A percentile compares a stretch with the other conserved stretches of the same genome.
These are phyloP conservation scores for Lentinula detonsa DNA, from an alignment of 768 basidiomycete genomes.

Conservation along the genomic window DNA sequence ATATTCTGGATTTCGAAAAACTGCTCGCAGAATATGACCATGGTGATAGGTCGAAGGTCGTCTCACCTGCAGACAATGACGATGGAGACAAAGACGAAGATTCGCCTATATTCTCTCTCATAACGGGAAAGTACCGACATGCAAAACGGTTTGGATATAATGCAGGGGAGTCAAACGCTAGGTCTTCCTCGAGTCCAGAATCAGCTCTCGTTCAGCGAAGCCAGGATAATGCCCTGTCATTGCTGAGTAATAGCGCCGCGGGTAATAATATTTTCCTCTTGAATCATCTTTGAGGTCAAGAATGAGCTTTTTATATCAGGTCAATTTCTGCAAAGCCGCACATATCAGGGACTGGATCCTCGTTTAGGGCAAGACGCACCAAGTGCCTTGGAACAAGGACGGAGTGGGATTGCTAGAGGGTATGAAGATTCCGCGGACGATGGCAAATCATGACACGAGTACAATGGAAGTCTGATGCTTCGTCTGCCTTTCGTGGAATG, in stretches of 20 bases:
- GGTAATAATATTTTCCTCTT: slow-evolving; percentile 34
- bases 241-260: slow-evolving; percentile 61
- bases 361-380: slow-evolving; percentile 76
- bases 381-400: slow-evolving; percentile 78
- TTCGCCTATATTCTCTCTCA: slow-evolving; percentile 76
- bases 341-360: slow-evolving; percentile 77
- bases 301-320: slow-evolving; percentile 28
- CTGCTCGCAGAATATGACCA: slow-evolving; percentile 28
- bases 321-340: slow-evolving; percentile 66
- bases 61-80: slow-evolving; percentile 6
- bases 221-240: slow-evolving; percentile 53
- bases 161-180: slow-evolving; percentile 11
- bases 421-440: slow-evolving; percentile 49
- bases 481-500: no score
- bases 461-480: background rate
- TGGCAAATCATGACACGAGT: background rate
- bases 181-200: slow-evolving; percentile 15
- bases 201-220: slow-evolving; percentile 55
- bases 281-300: background rate
- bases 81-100: slow-evolving; percentile 48
- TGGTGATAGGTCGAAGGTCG: background rate
- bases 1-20: slow-evolving; percentile 72
- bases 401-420: slow-evolving; percentile 84
- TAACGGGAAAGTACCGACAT: slow-evolving; percentile 82
- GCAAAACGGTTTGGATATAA: slow-evolving; percentile 55